phyloP scores from a whole-genome alignment of 2,329 filamentous ascomycete genomes.

The Verticillium klebahnii region DNA sequence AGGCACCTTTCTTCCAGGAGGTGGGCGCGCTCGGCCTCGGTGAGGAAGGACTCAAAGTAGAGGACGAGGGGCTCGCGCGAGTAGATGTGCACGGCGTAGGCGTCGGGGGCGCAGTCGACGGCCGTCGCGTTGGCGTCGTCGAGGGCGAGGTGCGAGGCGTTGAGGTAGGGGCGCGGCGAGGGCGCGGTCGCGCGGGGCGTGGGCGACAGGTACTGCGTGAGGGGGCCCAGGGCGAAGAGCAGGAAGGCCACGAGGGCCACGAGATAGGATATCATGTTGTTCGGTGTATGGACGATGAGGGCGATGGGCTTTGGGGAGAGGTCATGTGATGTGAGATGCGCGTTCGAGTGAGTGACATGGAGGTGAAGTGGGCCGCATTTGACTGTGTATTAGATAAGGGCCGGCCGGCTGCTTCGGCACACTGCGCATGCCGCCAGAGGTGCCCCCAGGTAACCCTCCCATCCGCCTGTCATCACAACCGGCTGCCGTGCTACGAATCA shows the following conservation, averaged over 20 bases:
- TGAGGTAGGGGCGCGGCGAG: slow-evolving; percentile 40
- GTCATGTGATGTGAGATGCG: not conserved
- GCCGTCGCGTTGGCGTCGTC: slow-evolving; percentile 32
- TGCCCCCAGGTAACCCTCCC: too few species aligned
- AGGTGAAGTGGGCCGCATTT: not conserved
- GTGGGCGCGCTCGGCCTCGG: slow-evolving; percentile 36
- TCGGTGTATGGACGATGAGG: not conserved
- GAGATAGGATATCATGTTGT: slow-evolving; percentile 39
- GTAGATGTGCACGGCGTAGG: slow-evolving; percentile 42
- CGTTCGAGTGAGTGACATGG: not conserved
- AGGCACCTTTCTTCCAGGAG: slow-evolving; percentile 46
- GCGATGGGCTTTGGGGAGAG: too few species aligned
- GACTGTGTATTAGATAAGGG: not conserved
- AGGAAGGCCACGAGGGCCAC: slow-evolving; percentile 35
- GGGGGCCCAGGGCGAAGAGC: slow-evolving; percentile 39
- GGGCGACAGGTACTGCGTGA: slow-evolving; percentile 30
- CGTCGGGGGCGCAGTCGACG: slow-evolving; percentile 31
- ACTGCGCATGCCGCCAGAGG: too few species aligned
- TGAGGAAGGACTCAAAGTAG: slow-evolving; percentile 49
- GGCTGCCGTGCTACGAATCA: too few species aligned
- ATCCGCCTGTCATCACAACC: too few species aligned
- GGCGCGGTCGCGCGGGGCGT: slow-evolving; percentile 18
- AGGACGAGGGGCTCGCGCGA: slow-evolving; percentile 47
- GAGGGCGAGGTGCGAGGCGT: slow-evolving; percentile 46
- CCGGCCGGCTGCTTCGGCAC: not conserved